phyloP scores from a whole-genome alignment of 2,329 filamentous ascomycete genomes.

The Aspergillus pseudoglaucus region DNA sequence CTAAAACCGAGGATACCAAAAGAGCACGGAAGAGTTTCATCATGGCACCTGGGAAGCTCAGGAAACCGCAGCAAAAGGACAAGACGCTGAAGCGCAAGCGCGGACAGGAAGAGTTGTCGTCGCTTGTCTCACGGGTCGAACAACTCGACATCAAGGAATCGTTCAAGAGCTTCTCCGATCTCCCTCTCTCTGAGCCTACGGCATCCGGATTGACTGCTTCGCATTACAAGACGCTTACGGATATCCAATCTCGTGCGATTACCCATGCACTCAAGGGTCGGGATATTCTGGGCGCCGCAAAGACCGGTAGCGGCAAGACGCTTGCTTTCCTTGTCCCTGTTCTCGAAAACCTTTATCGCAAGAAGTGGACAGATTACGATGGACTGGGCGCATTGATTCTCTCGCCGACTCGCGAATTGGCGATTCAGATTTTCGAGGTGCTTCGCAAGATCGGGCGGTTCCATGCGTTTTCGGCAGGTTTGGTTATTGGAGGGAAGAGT shows the following conservation, averaged over 20 bases:
- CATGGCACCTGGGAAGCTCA: slow-evolving; percentile 31
- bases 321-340: slow-evolving; percentile 88
- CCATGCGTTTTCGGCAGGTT: slow-evolving; percentile 83
- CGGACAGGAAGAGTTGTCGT: slow-evolving; percentile 37
- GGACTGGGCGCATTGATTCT: slow-evolving; percentile 89
- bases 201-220: slow-evolving; percentile 71
- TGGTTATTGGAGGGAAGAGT: slow-evolving; percentile 91
- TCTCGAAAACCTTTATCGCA: slow-evolving; percentile 83
- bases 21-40: slow-evolving; percentile 5
- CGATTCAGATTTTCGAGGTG: slow-evolving; percentile 95
- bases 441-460: slow-evolving; percentile 81
- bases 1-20: slow-evolving; percentile 5
- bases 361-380: slow-evolving; percentile 83
- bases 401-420: slow-evolving; percentile 87
- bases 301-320: slow-evolving; percentile 93
- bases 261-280: slow-evolving; percentile 75
- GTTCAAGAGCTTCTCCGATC: slow-evolving; percentile 66
- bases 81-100: slow-evolving; percentile 42
- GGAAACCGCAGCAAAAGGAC: slow-evolving; percentile 21
- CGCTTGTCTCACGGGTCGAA: slow-evolving; percentile 38
- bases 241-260: slow-evolving; percentile 86
- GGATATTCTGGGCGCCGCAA: slow-evolving; percentile 90
- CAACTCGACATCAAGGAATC: slow-evolving; percentile 42
- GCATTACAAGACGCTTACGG: slow-evolving; percentile 84
- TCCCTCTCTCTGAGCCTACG: slow-evolving; percentile 80